phyloP scores from a whole-genome alignment of 345 rosid species.

The Arabis alpina region DNA sequence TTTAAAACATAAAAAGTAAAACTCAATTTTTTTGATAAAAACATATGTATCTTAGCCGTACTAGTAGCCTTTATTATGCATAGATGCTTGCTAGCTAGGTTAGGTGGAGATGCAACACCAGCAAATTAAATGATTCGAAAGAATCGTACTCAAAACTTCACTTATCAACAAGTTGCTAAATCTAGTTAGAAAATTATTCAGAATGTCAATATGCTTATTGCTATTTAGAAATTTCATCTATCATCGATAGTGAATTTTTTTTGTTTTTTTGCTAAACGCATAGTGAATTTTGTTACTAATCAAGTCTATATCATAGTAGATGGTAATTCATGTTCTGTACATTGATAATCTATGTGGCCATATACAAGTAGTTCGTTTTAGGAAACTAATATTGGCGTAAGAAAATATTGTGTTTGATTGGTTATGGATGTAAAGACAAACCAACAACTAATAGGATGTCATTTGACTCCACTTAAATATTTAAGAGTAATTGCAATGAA shows the following conservation, averaged over 20 bases:
- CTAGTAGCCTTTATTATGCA: constrained; percentile 10
- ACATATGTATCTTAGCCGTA: constrained; percentile 1
- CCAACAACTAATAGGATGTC: no score
- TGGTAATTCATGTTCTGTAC: not conserved
- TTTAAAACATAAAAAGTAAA: not conserved
- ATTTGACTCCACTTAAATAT: no score
- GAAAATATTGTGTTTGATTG: not conserved
- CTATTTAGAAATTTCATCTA: not conserved
- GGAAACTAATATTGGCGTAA: not conserved
- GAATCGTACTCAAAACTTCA: not conserved
- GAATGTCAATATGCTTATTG: constrained; percentile 18
- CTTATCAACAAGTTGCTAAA: constrained; percentile 7
- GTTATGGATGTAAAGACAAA: not conserved
- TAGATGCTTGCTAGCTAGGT: constrained; percentile 29
- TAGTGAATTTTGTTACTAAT: no score
- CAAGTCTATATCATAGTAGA: not conserved
- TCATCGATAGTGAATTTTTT: not conserved
- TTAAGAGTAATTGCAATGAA: no score
- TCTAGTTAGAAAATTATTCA: not conserved
- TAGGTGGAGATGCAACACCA: constrained; percentile 35
- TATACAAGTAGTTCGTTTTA: not conserved
- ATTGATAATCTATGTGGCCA: not conserved
- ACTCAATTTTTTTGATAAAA: not conserved
- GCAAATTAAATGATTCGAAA: constrained; percentile 23
- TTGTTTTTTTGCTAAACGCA: no score